Evolutionary conservation across 805 yeast genomes (phyloP), one percentile per base, ranked within the genome.

Genomic region (Kuraishia cidri): DNA sequence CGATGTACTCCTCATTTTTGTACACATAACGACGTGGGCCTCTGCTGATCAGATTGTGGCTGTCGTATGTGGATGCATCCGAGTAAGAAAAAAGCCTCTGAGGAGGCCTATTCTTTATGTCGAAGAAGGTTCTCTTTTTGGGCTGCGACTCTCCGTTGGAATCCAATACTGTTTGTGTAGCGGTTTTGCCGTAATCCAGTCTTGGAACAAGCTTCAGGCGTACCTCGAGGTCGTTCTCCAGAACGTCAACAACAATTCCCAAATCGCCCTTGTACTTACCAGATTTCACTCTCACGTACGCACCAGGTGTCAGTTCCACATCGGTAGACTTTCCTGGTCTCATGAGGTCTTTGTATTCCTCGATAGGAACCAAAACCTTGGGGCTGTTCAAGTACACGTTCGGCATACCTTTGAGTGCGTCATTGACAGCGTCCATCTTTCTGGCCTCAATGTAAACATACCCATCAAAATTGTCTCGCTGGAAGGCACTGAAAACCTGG

Each of bases 221-320:
- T n/a, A 86, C 97, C 53, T 90, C 97, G 45, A 92, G 69, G 33
- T 96, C 97, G 51, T 85, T 90, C 49, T 92, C 97, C 38, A 94
- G 82, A 41, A 92, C 69, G 51, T 88, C 87, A 46, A 87, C 95
- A 32, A 92, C 95, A 30, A 86, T 72, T 15, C 96, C 98, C 42
- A 92, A 66, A 55, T 92, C 98, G 32, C 90, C 90, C 48, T 83
- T 83, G 56, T 90, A 88, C 48, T 80, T 81, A 41, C 98, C 97
- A 41, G 95, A 72, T 47, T 82, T 80, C 41, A 92, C 71, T 43
- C 98, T 72, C 32, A 92, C 94, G 55, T 90, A 92, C 20, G 86
- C 75, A 15, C 98, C 98, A 6, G 95, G 97, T 30, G 79, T 79
- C 16, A 92, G 63, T 46, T 85, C 88, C 17, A 86, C 81, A 47